Conservation (phyloP, 805 yeast species). For the Saccharomyces jurei region DNA sequence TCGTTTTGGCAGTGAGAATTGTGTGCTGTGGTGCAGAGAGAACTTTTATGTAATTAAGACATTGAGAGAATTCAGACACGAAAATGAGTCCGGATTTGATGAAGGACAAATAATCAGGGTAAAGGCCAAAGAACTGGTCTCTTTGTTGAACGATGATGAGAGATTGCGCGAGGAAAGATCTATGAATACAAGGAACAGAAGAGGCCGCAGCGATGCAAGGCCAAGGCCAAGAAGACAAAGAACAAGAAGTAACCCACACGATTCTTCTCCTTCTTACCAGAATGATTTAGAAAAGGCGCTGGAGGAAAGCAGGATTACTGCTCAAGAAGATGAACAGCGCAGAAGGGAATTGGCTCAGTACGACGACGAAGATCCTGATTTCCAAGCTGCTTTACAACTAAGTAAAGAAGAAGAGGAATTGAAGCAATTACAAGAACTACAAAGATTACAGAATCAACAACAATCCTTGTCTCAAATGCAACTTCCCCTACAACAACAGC, state of each 20-base stretch:
- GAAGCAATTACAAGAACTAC: constrained; percentile 24
- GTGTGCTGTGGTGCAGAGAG: constrained; percentile 86
- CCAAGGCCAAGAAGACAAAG: constrained; percentile 30
- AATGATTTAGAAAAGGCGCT: constrained; percentile 73
- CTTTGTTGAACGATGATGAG: constrained; percentile 75
- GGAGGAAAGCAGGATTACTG: constrained; percentile 71
- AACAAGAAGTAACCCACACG: constrained; percentile 12
- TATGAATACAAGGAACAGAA: constrained; percentile 29
- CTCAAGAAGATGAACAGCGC: constrained; percentile 70
- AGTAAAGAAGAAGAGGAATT: constrained; percentile 29
- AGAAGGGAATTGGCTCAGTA: constrained; percentile 29
- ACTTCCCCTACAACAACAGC: constrained; percentile 10
- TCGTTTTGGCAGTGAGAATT: constrained; percentile 77
- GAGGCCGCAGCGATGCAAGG: constrained; percentile 31
- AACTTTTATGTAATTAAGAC: constrained; percentile 84
- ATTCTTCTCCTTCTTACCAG: constrained; percentile 44
- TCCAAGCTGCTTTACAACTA: constrained; percentile 25
- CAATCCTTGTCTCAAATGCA: constrained; percentile 6
- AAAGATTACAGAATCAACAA: constrained; percentile 19
- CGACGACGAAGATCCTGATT: constrained; percentile 23
- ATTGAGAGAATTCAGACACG: constrained; percentile 77
- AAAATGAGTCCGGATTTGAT: constrained; percentile 70
- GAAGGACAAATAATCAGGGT: constrained; percentile 85
- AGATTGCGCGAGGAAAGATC: constrained; percentile 65
- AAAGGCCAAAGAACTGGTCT: constrained; percentile 80